These are phyloP conservation scores for Aureococcus anophagefferens DNA, from an alignment of 108 stramenopile species.

Conservation along the genomic window DNA sequence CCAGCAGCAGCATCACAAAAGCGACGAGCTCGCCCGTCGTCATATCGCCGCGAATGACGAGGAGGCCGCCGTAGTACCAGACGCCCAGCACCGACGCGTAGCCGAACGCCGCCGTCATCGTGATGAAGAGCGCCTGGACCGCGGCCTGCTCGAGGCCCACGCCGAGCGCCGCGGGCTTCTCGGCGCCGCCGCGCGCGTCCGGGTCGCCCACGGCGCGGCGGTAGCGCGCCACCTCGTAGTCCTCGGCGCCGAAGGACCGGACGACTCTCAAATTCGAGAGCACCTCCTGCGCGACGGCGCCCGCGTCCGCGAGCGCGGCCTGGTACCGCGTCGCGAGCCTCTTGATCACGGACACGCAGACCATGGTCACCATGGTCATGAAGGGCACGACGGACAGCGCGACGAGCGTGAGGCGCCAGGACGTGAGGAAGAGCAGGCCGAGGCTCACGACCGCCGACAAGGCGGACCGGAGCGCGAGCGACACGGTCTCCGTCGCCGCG, in stretches of 20 bases:
- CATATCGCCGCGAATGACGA: slow-evolving; percentile 50
- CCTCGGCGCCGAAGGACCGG: slow-evolving; percentile 64
- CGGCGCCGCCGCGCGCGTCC: not conserved
- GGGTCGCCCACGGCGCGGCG: slow-evolving; percentile 15
- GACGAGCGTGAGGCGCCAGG: slow-evolving; percentile 47
- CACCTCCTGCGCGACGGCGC: slow-evolving; percentile 56
- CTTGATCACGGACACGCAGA: slow-evolving; percentile 45
- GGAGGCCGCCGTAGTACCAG: slow-evolving; percentile 67
- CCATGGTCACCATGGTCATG: slow-evolving; percentile 21
- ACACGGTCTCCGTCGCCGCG: slow-evolving; percentile 39
- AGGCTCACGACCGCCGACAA: slow-evolving; percentile 41
- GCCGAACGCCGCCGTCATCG: slow-evolving; percentile 43
- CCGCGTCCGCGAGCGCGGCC: slow-evolving; percentile 56
- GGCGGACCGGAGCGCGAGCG: slow-evolving; percentile 42
- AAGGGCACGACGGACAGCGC: slow-evolving; percentile 40
- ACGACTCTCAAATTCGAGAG: slow-evolving; percentile 61
- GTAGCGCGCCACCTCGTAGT: slow-evolving; percentile 45
- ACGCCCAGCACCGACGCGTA: slow-evolving; percentile 27
- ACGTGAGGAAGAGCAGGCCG: slow-evolving; percentile 57
- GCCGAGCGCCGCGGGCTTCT: not conserved
- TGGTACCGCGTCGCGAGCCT: slow-evolving; percentile 51
- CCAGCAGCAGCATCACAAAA: slow-evolving; percentile 59
- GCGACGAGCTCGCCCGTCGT: slow-evolving; percentile 55
- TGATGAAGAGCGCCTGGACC: slow-evolving; percentile 42
- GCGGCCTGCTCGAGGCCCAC: slow-evolving; percentile 50